phyloP scores from a whole-genome alignment of 495 filamentous ascomycete genomes.

The Acidomyces sp. region DNA sequence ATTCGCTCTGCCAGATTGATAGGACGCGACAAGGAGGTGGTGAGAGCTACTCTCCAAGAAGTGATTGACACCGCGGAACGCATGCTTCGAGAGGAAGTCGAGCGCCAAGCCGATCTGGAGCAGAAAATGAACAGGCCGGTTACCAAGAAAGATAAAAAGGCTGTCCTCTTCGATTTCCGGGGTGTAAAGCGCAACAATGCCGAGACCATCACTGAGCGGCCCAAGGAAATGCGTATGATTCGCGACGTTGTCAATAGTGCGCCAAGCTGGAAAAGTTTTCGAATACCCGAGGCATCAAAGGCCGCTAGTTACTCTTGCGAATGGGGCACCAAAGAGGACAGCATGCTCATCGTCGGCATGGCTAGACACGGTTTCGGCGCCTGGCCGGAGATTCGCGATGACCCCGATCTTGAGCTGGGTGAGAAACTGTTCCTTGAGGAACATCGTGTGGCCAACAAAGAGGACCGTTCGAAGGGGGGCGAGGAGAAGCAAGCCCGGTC shows the following conservation, averaged over 20 bases:
- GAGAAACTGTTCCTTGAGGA: conserved; percentile 97
- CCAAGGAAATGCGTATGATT: conserved; percentile 73
- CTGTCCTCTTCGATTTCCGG: conserved; percentile 82
- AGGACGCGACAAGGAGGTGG: conserved; percentile 63
- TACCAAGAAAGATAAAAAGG: conserved; percentile 94
- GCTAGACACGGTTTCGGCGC: conserved; percentile 85
- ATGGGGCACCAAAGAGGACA: conserved; percentile 89
- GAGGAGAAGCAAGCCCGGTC: conserved; percentile 65
- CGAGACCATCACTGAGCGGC: conserved; percentile 80
- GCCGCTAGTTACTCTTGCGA: conserved; percentile 70
- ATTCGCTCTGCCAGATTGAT: conserved; percentile 70
- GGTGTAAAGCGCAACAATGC: conserved; percentile 90
- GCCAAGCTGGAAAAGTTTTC: conserved; percentile 59
- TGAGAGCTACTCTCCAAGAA: conserved; percentile 56
- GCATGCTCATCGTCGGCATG: conserved; percentile 92
- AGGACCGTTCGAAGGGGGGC: conserved; percentile 58
- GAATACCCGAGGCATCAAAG: conserved; percentile 82
- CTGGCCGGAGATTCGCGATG: conserved; percentile 85
- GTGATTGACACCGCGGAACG: conserved; percentile 57
- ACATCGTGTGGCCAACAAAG: conserved; percentile 93
- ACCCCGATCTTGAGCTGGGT: conserved; percentile 67
- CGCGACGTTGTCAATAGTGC: conserved; percentile 52
- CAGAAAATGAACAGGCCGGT: conserved; percentile 54
- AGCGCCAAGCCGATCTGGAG: conserved; percentile 46
- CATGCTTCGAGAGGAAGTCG: conserved; percentile 55